Conservation (phyloP, 768 basidiomycete genomes). For the Lactarius hengduanensis region DNA sequence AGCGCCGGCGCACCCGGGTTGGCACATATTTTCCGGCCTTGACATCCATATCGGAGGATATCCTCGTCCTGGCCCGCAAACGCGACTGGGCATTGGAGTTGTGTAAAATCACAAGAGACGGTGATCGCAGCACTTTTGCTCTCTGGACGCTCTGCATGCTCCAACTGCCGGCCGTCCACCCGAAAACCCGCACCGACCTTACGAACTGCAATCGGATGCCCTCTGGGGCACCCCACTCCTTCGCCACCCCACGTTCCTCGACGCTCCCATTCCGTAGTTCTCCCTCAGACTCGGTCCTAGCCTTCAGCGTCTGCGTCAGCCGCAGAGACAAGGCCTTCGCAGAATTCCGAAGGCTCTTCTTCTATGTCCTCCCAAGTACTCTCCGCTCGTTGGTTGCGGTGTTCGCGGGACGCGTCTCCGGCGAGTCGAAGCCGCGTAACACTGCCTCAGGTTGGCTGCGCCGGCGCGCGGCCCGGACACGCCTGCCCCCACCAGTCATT, state of each 20-base stretch:
- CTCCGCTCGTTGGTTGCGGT: conserved; percentile 1
- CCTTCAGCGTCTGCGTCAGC: conserved; percentile 5
- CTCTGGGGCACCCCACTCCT: neutral
- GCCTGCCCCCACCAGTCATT: neutral
- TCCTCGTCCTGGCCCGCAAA: conserved; percentile 7
- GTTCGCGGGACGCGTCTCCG: neutral
- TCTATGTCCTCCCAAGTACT: conserved; percentile 4
- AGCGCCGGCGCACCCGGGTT: neutral
- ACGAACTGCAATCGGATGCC: neutral
- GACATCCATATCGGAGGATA: conserved; percentile 1
- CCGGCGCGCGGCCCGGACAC: neutral
- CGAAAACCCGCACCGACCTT: neutral
- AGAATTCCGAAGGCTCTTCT: neutral
- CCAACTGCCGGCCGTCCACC: conserved; percentile 13
- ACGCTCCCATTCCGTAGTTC: conserved; percentile 12
- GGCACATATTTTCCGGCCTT: conserved; percentile 11
- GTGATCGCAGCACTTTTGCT: neutral
- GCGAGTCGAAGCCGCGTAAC: neutral
- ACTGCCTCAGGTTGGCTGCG: neutral
- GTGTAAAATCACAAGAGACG: neutral
- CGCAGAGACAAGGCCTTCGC: neutral
- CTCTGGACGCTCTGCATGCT: conserved; percentile 11
- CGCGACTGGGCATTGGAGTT: conserved; percentile 16
- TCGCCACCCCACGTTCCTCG: neutral
- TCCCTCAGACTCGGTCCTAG: conserved; percentile 11